These are phyloP conservation scores for Microbotryum violaceum DNA, from an alignment of 1,284 basidiomycete genomes.

Conservation along the genomic window DNA sequence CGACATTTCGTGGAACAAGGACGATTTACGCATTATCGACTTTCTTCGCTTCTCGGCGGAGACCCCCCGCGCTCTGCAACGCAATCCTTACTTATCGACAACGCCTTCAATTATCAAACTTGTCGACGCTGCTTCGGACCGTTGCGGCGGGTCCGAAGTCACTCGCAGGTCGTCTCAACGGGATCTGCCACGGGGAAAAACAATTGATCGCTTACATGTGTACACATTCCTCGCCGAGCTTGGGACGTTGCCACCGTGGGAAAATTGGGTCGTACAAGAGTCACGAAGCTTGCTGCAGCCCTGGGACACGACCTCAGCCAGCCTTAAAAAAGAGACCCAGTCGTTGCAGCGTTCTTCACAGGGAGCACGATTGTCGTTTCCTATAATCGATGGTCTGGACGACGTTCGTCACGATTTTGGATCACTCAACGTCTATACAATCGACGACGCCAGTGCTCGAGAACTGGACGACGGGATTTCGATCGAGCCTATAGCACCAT, in stretches of 20 bases:
- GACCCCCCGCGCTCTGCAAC: conserved; percentile 55
- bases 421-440: conserved; percentile 70
- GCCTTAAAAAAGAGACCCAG: background rate
- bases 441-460: conserved; percentile 72
- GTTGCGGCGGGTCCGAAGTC: conserved; percentile 27
- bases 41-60: conserved; percentile 60
- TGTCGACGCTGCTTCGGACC: conserved; percentile 16
- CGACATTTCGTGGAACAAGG: conserved; percentile 45
- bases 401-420: conserved; percentile 76
- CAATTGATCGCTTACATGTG: conserved; percentile 38
- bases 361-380: background rate
- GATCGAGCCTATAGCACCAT: conserved; percentile 49
- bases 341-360: conserved; percentile 16
- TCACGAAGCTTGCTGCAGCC: background rate
- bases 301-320: background rate
- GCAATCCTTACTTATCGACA: conserved; percentile 54
- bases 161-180: conserved; percentile 36
- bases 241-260: conserved; percentile 17
- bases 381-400: background rate
- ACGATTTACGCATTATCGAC: conserved; percentile 58
- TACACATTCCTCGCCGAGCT: conserved; percentile 18
- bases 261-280: conserved; percentile 24
- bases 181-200: conserved; percentile 33
- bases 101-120: conserved; percentile 57
- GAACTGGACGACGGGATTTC: conserved; percentile 96